A percentile compares a stretch with the other conserved stretches of the same genome.
phyloP scores from a whole-genome alignment of 441 rosid species.

The Gossypium laxum region DNA sequence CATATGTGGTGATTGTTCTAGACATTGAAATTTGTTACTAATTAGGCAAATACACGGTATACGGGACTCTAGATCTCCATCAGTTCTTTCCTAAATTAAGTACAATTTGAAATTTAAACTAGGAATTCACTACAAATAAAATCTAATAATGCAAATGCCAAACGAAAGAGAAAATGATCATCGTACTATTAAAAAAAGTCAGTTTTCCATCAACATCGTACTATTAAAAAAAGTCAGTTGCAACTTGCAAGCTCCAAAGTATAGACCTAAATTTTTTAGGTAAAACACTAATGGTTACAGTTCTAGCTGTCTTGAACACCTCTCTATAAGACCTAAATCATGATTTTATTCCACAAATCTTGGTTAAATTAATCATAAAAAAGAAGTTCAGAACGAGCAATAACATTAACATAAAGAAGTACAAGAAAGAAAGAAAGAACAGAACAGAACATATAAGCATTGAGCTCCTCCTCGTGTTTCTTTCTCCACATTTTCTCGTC shows the following conservation, averaged over 20 bases:
- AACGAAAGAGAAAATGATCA: neutral
- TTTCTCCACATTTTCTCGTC: slow-evolving; percentile 1
- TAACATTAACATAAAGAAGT: neutral
- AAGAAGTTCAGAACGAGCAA: neutral
- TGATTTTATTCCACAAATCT: neutral
- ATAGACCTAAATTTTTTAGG: neutral
- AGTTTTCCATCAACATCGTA: neutral
- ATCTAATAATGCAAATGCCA: neutral
- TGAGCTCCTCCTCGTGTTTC: neutral
- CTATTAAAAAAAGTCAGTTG: neutral
- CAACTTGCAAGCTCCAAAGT: neutral
- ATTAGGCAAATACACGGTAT: neutral
- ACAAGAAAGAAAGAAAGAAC: neutral
- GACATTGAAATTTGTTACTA: neutral
- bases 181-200: neutral
- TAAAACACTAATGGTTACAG: neutral
- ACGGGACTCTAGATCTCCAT: neutral
- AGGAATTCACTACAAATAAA: neutral
- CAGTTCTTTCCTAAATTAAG: neutral
- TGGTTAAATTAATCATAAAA: neutral
- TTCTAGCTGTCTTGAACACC: neutral
- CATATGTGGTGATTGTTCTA: neutral
- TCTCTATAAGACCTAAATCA: neutral
- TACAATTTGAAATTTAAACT: neutral
- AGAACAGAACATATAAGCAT: neutral